Base-by-base conservation (phyloP, 108 stramenopile species). In the Nitzschia sp. region DNA sequence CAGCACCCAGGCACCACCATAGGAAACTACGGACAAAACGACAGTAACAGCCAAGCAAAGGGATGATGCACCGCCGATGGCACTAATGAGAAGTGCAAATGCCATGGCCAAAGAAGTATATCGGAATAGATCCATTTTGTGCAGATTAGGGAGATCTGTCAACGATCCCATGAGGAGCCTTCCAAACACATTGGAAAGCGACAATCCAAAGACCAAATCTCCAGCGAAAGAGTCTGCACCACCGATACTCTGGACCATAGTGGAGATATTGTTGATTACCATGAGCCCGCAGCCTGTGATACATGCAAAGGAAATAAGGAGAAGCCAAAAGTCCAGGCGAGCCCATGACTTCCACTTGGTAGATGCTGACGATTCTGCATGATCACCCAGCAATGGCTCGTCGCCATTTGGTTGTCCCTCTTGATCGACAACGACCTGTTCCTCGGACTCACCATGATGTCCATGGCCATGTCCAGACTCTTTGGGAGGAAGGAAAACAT, bases 201-300 rank as follows among this genome's bases (percentile, higher is more conserved):
- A 69, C 0, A 76, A 38, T 9, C 59, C 43, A 48, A 76, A 42
- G 10, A 76, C 59, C 44, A 76, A 44, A 24, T 21, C 8, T 14
- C 62, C 68, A 12, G 75, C 34, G 3, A 70, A 39, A 8, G 53
- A 26, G 39, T 76, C 75, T 10, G 51, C 15, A 38, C 68, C 68
- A 11, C 75, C 69, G 7, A 76, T 56, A 50, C 75, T 76, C 22
- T 76, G 69, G 12, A 76, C 75, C 75, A 76, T 76, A 19, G 75
- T 76, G 19, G 75, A 76, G 39, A 76, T 40, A 41, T 76, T 76
- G 41, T 76, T 76, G 17, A 76, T 76, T 0, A 76, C 59, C 29
- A 69, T 44, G 10, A 76, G 38, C 8, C 68, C 68, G 50, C 62
- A 70, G 8, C 68, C 69, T 12, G 62, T 76, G 42, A 57, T 53